Conservation (phyloP, 352 stramenopile species). For the Aphanomyces invadans region DNA sequence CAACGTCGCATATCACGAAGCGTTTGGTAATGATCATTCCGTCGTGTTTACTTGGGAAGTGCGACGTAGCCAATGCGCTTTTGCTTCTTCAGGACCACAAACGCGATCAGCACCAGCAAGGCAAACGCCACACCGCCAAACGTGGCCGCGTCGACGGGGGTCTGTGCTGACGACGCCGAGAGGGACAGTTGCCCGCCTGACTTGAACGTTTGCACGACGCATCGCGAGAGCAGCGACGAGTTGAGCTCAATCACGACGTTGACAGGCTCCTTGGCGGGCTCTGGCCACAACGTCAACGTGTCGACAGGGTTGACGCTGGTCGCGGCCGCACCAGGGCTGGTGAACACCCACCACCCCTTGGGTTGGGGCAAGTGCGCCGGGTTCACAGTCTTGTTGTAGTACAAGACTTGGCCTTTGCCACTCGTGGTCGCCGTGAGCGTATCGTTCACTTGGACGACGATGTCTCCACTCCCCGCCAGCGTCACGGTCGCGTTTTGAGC, state of each 20-base stretch:
- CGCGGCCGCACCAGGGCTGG: not conserved
- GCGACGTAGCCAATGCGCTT: not conserved
- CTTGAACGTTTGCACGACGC: not conserved
- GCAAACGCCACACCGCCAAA: not conserved
- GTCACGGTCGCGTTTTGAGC: not conserved
- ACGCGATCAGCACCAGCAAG: not conserved
- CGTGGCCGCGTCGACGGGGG: not conserved
- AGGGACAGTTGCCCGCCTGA: not conserved
- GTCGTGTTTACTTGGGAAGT: not conserved
- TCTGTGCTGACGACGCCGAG: not conserved
- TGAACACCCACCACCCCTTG: not conserved
- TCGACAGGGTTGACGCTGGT: not conserved
- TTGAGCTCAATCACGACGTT: not conserved
- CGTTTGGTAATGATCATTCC: too few species aligned
- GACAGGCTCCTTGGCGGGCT: not conserved
- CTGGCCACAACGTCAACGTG: not conserved
- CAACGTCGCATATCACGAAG: too few species aligned
- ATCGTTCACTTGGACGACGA: not conserved
- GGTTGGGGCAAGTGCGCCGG: not conserved
- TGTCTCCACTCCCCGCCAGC: not conserved
- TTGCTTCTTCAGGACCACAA: not conserved
- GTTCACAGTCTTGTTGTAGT: slow-evolving; percentile 11
- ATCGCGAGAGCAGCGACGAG: not conserved
- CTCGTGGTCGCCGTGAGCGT: not conserved
- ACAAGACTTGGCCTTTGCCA: not conserved